These are phyloP conservation scores for Castanopsis chinensis DNA, from an alignment of 306 rosid species.

Conservation along the genomic window DNA sequence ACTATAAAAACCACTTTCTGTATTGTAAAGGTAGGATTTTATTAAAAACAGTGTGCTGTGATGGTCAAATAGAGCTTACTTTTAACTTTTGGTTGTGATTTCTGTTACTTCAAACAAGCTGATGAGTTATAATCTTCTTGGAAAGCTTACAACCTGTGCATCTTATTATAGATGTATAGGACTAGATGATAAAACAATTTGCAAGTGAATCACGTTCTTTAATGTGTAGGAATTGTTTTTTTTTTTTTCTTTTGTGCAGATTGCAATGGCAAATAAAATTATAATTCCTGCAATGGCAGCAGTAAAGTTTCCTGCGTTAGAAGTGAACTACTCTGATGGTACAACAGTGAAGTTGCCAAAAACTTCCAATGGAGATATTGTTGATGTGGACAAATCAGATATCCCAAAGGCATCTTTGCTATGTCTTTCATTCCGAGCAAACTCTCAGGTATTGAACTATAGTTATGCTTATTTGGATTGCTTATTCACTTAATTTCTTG, in stretches of 20 bases:
- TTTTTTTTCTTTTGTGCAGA: conserved; percentile 31
- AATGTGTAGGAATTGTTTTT: background rate
- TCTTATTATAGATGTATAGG: background rate
- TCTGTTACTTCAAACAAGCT: background rate
- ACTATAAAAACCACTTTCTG: background rate
- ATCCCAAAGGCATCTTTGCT: conserved; percentile 64
- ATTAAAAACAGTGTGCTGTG: background rate
- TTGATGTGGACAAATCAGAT: conserved; percentile 29
- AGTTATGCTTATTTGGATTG: conserved; percentile 8
- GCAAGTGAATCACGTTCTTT: background rate
- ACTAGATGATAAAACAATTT: background rate
- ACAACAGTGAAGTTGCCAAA: conserved; percentile 67
- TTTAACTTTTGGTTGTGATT: background rate
- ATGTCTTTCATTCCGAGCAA: conserved; percentile 84
- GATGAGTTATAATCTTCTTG: background rate
- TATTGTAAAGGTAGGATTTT: background rate
- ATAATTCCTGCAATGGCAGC: conserved; percentile 69
- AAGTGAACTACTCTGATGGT: conserved; percentile 58
- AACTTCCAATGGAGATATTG: conserved; percentile 30
- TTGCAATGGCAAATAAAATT: conserved; percentile 66
- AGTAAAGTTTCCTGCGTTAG: conserved; percentile 69
- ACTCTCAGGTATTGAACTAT: conserved; percentile 54
- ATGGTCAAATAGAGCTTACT: background rate
- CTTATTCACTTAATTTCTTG: background rate
- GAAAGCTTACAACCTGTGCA: background rate